Percentiles rank a stretch among this genome's conserved stretches.
Conservation (phyloP, 306 rosid genomes). For the Lagenaria siceraria region DNA sequence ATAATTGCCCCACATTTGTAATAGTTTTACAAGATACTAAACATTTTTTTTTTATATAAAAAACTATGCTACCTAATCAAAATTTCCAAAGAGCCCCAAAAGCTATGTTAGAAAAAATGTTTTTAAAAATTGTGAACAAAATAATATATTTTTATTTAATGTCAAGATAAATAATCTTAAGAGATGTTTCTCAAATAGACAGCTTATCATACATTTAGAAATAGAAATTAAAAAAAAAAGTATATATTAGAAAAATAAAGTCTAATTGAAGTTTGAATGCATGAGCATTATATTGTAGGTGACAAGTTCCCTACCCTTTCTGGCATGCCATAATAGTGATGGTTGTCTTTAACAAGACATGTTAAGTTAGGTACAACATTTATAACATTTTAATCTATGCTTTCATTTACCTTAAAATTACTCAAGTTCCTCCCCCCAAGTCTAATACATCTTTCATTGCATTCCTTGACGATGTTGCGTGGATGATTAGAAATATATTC, state of each 20-base stretch:
- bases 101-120: not conserved
- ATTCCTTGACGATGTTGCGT: not conserved
- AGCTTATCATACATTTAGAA: not conserved
- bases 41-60: too few species aligned
- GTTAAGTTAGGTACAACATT: slow-evolving; percentile 46
- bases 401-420: slow-evolving; percentile 23
- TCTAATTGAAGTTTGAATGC: not conserved
- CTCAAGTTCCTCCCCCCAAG: not conserved
- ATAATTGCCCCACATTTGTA: too few species aligned
- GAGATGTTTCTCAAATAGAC: not conserved
- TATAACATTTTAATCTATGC: slow-evolving; percentile 19
- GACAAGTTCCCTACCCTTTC: slow-evolving; percentile 41
- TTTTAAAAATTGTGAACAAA: not conserved
- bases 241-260: not conserved
- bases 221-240: not conserved
- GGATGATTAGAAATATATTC: not conserved
- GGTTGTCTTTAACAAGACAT: not conserved
- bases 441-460: not conserved
- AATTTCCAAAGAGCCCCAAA: not conserved
- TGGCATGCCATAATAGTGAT: slow-evolving; percentile 34
- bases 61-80: not conserved
- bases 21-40: too few species aligned
- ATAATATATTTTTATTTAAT: not conserved
- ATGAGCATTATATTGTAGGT: slow-evolving; percentile 7
- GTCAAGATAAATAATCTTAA: not conserved